Evolutionary conservation across 2,329 filamentous ascomycete genomes (phyloP).

Genomic region (Colletotrichum sp.): DNA sequence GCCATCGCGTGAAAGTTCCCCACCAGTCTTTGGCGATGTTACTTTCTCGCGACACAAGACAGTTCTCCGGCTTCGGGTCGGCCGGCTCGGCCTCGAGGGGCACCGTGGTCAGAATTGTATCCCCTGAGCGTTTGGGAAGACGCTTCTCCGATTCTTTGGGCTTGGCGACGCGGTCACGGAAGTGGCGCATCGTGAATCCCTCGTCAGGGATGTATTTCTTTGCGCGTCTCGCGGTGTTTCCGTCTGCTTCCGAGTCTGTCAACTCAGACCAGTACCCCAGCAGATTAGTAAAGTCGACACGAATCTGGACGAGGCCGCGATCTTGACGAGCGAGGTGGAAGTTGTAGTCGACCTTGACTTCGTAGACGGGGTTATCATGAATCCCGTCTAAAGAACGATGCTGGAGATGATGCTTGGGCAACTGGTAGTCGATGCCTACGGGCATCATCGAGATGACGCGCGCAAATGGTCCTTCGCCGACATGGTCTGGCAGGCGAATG

Average conservation of each 20-base stretch:
- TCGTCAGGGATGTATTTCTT: background rate
- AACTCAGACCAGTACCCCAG: slow-evolving; percentile 33
- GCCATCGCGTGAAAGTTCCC: slow-evolving; percentile 21
- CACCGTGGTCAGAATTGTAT: background rate
- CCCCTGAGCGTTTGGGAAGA: background rate
- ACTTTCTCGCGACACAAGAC: background rate
- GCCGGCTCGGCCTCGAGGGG: background rate
- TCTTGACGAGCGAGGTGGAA: slow-evolving; percentile 30
- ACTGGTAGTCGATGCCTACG: background rate
- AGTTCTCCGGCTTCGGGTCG: background rate
- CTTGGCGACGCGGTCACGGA: background rate
- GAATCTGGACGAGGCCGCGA: slow-evolving; percentile 29
- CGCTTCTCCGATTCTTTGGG: background rate
- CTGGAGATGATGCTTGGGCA: background rate
- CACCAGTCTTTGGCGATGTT: slow-evolving; percentile 18
- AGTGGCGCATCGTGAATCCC: background rate
- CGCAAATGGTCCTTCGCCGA: slow-evolving; percentile 30
- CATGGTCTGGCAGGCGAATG: slow-evolving; percentile 26
- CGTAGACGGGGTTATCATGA: slow-evolving; percentile 25
- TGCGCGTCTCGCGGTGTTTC: background rate
- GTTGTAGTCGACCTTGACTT: slow-evolving; percentile 36
- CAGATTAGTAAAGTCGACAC: slow-evolving; percentile 38
- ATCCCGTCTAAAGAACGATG: background rate
- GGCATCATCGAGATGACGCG: slow-evolving; percentile 26
- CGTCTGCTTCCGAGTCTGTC: slow-evolving; percentile 13